phyloP scores from a whole-genome alignment of 2,329 filamentous ascomycete genomes.

The Didymella arachidicola region DNA sequence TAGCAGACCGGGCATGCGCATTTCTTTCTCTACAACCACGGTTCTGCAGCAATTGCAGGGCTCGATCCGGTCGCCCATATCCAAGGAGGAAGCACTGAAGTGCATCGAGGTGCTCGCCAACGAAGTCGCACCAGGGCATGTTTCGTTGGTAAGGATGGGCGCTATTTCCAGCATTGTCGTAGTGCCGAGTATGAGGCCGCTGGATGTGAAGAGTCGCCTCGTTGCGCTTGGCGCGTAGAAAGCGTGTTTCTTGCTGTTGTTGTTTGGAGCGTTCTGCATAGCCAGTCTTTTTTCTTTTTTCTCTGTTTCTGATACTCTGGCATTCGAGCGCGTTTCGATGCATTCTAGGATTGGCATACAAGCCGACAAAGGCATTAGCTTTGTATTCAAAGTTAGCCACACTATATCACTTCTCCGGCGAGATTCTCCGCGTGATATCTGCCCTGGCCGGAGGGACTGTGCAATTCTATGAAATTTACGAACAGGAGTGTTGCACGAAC shows the following conservation, averaged over 20 bases:
- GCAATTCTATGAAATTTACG: no score
- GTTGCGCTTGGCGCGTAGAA: slow-evolving; percentile 36
- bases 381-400: not conserved
- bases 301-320: slow-evolving; percentile 2
- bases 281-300: slow-evolving; percentile 5
- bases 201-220: slow-evolving; percentile 46
- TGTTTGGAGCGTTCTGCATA: slow-evolving; percentile 7
- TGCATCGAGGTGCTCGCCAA: slow-evolving; percentile 54
- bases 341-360: not conserved
- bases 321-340: slow-evolving; percentile 2
- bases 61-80: slow-evolving; percentile 57
- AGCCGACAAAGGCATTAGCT: not conserved
- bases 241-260: not conserved
- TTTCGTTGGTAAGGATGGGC: slow-evolving; percentile 51
- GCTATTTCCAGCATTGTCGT: slow-evolving; percentile 56
- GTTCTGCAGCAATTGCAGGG: slow-evolving; percentile 55
- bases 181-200: slow-evolving; percentile 45
- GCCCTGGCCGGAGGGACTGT: no score
- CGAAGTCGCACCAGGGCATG: slow-evolving; percentile 56
- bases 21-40: slow-evolving; percentile 55
- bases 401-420: no score
- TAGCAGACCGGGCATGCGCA: slow-evolving; percentile 45
- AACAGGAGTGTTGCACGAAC: no score
- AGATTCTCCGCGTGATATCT: no score
- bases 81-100: slow-evolving; percentile 54